Evolutionary conservation across 2,329 filamentous ascomycete species (phyloP), one percentile per base, ranked within the genome.

Genomic region (Akanthomyces dipterigenus): DNA sequence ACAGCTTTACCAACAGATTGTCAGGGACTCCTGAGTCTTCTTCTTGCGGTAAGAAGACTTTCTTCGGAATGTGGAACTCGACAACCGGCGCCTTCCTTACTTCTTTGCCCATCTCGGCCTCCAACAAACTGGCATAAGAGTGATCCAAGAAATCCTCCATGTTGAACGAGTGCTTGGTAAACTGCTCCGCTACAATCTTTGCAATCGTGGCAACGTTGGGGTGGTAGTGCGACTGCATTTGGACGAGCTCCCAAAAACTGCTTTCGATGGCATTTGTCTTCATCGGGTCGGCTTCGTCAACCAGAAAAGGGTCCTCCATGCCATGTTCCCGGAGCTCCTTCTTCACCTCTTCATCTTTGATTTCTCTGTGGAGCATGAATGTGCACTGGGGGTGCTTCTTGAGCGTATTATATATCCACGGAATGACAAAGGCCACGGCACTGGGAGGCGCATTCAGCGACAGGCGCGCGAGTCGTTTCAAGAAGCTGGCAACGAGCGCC

Each of bases 71-170:
- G 74, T 95, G 90, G 74, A 90, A 97, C 73, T 98, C 95, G 55
- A 98, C 86, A 14, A 95, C 91, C 0, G 93, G 93, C 6, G 85
- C 79, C 73, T 93, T 96, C 77, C 89, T 96, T 65, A 96, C 79
- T 48, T 90, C 86, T 75, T 93, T 96, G 63, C 82, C 80, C 65
- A 96, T 79, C 73, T 99, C 95, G 3, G 88, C 88, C 63, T 95
- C 90, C 48, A 98, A 76, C 71, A 99, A 85, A 71, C 86, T 90
- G 68, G 80, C 84, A 75, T 98, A 99, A 0, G 91, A 93, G 73
- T 98, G 92, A 71, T 99, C 95, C 53, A 98, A 77, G 75, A 99
- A 99, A 71, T 99, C 95, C 71, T 99, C 95, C n/a, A 97, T 77
- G 68, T 92, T 95, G 75, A 98, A 99, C 3, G 88, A 83, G 67